phyloP scores from a whole-genome alignment of 2,329 filamentous ascomycete genomes.

The Aplosporella prunicola region DNA sequence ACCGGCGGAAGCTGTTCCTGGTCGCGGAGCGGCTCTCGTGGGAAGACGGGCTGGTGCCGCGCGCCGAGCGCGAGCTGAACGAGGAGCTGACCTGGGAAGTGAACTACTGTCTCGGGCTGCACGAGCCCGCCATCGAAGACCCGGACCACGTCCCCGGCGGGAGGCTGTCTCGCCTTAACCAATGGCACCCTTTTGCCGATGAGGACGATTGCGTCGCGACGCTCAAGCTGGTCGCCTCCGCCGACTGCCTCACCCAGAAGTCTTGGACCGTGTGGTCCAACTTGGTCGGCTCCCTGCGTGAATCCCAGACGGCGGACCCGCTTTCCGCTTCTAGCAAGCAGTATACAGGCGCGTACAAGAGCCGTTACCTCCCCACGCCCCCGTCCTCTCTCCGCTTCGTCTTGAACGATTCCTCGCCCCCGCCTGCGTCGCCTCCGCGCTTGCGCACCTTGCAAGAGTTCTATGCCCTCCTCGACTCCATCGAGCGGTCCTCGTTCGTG shows the following conservation, averaged over 20 bases:
- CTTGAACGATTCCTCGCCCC: background rate
- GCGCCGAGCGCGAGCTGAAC: constrained; percentile 17
- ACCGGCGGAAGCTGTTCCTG: constrained; percentile 22
- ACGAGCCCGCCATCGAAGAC: constrained; percentile 18
- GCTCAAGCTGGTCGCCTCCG: constrained; percentile 16
- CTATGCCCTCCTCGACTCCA: constrained; percentile 20
- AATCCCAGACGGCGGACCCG: no score
- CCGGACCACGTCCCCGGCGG: constrained; percentile 16
- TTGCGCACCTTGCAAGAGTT: constrained; percentile 20
- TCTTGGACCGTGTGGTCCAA: constrained; percentile 18
- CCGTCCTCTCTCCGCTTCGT: background rate
- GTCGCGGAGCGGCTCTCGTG: constrained; percentile 21
- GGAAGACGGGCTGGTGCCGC: constrained; percentile 14
- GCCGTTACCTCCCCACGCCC: no score
- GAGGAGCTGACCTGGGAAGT: constrained; percentile 20
- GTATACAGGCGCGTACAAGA: no score
- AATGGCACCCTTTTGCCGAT: constrained; percentile 19
- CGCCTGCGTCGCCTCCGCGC: no score
- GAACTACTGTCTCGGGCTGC: constrained; percentile 21
- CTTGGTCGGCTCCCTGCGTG: no score
- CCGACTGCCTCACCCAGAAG: constrained; percentile 15
- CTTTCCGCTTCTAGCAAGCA: no score
- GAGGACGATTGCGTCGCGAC: constrained; percentile 20
- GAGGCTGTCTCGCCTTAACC: constrained; percentile 16
- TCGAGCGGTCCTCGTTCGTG: constrained; percentile 14